These are phyloP conservation scores for Globomyces pollinis-pini DNA, from an alignment of 192 early-diverging fungal genomes.

Conservation along the genomic window DNA sequence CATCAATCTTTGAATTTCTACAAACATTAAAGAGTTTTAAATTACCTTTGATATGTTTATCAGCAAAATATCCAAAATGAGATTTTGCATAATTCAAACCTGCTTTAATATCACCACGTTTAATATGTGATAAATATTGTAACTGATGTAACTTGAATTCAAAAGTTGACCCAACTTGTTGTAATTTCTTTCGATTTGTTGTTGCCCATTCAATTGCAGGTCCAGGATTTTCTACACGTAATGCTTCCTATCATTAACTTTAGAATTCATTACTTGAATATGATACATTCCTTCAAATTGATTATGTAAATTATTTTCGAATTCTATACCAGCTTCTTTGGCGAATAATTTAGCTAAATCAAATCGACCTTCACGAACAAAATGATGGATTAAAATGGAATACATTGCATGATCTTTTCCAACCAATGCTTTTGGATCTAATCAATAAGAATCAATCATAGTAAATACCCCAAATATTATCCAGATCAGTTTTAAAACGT, in stretches of 20 bases:
- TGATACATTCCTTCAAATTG: constrained; percentile 80
- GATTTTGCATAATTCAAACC: constrained; percentile 70
- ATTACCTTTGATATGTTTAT: constrained; percentile 57
- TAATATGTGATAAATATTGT: constrained; percentile 70
- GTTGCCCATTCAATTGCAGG: constrained; percentile 73
- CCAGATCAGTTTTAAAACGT: constrained; percentile 34
- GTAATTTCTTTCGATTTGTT: constrained; percentile 46
- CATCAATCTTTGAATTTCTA: constrained; percentile 54
- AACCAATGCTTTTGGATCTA: constrained; percentile 71
- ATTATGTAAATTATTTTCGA: constrained; percentile 31
- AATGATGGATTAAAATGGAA: constrained; percentile 58
- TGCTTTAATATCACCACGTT: constrained; percentile 25
- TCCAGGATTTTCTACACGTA: constrained; percentile 51
- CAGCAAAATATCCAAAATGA: constrained; percentile 61
- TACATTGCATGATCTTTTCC: constrained; percentile 54
- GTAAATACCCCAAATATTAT: constrained; percentile 35
- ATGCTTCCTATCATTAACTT: too few relatives aligned
- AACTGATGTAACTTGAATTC: constrained; percentile 83
- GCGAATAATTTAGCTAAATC: constrained; percentile 63
- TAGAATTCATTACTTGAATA: too few relatives aligned
- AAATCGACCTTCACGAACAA: constrained; percentile 81
- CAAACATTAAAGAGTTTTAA: background rate
- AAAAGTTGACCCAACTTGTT: constrained; percentile 49
- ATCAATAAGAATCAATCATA: too few relatives aligned
- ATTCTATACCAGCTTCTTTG: constrained; percentile 21